Evolutionary conservation across 805 yeast genomes (phyloP), one percentile per base, ranked within the genome.

Genomic region (Priceomyces melissophilus): DNA sequence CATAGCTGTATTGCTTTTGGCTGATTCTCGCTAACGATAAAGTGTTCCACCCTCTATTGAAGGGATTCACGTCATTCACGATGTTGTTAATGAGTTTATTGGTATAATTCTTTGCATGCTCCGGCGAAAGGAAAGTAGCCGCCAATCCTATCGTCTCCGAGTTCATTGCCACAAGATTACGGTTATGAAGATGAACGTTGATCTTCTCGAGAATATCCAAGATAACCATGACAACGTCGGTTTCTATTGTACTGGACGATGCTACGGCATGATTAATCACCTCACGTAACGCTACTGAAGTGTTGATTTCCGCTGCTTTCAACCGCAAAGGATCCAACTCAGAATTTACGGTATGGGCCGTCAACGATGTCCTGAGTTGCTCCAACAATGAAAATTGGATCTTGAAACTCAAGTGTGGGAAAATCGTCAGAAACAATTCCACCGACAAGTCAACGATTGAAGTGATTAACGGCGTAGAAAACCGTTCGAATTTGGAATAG

Each of bases 381-480:
- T 91, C 97, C 14, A 93, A 61, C n/a, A 93, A 71, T 1, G 97
- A 88, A 43, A 84, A 82, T 54, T 91, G 97, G 39, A 93, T 84
- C 46, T 87, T 86, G 3, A 78, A 63, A 6, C 90, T 79, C 49
- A 91, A 74, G 43, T 72, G 68, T 0, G 95, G 87, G 48, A 91
- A 84, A 1, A 84, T 71, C 7, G 75, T 55, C 4, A 86, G 79
- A 55, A 89, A 87, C 1, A 90, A 69, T 44, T 84, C 88, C 53
- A 91, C 80, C 0, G 96, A 82, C 2, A 76, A 57, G 61, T 91
- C 96, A n/a, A 88, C 75, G 2, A 86, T 56, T 3, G 70, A 58
- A 0, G 71, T 65, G 3, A 58, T 42, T 16, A 70, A 50, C 16
- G 47, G 50, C 0, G 67, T 43, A 1, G 70, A 50, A 41, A 42